Evolutionary conservation across 805 yeast genomes (phyloP).

Genomic region (Sugiyamaella lignohabitans): DNA sequence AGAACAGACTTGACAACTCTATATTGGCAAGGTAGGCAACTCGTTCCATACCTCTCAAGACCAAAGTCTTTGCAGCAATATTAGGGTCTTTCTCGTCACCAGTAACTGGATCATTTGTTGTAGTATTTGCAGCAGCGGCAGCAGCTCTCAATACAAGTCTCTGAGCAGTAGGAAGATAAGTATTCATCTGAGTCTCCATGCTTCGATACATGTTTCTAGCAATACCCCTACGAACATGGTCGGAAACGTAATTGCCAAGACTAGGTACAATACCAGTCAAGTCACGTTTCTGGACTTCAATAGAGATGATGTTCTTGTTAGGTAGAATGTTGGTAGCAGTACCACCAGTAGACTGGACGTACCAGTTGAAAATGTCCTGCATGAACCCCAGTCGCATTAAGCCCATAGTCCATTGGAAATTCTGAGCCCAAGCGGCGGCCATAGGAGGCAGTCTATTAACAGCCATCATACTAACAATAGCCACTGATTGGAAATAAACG

Average conservation of each 20-base stretch:
- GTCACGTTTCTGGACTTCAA: constrained; percentile 58
- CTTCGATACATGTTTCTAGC: constrained; percentile 14
- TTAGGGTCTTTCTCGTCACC: constrained; percentile 50
- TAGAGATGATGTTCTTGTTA: constrained; percentile 59
- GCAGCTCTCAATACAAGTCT: background rate
- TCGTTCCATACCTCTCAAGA: constrained; percentile 86
- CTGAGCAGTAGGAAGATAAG: background rate
- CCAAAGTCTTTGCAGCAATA: constrained; percentile 61
- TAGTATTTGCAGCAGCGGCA: background rate
- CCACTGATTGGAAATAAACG: constrained; percentile 88
- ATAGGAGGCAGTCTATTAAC: constrained; percentile 90
- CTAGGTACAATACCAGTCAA: constrained; percentile 18
- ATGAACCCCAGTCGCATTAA: constrained; percentile 69
- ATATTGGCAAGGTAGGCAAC: constrained; percentile 79
- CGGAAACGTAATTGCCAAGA: constrained; percentile 12
- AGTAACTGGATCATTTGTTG: background rate
- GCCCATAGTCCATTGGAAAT: constrained; percentile 95
- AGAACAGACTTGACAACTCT: constrained; percentile 77
- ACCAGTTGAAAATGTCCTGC: constrained; percentile 86
- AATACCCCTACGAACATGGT: constrained; percentile 7
- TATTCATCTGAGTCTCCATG: constrained; percentile 2
- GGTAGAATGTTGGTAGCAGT: constrained; percentile 65
- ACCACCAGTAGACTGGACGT: constrained; percentile 93
- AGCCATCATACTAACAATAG: constrained; percentile 92
- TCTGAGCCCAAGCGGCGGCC: constrained; percentile 97